phyloP scores from a whole-genome alignment of 371 early-diverging fungal genomes.

The Saksenaea oblongispora region DNA sequence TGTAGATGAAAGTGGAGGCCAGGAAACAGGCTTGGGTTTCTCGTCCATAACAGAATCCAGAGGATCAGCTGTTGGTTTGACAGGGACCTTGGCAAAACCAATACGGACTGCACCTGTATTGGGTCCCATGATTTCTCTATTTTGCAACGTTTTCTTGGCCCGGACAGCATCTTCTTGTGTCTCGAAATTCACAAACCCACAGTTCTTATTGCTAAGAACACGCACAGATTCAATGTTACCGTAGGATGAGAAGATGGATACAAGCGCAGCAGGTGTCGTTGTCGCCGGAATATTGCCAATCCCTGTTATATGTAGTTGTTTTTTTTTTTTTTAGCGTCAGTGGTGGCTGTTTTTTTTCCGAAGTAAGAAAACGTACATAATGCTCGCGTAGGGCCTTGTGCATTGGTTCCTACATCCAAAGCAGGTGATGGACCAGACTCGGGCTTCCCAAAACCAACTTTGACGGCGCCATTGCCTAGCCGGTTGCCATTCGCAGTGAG shows the following conservation, averaged over 20 bases:
- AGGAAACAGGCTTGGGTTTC: slow-evolving; percentile 1
- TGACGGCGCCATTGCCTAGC: slow-evolving; percentile 66
- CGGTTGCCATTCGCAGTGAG: slow-evolving; percentile 63
- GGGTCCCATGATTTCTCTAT: slow-evolving; percentile 80
- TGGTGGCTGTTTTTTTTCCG: neutral
- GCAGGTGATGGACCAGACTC: slow-evolving; percentile 51
- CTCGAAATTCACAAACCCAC: slow-evolving; percentile 95
- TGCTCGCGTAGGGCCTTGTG: slow-evolving; percentile 38
- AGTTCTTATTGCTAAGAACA: slow-evolving; percentile 92
- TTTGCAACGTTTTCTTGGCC: slow-evolving; percentile 85
- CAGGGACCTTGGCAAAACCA: slow-evolving; percentile 84
- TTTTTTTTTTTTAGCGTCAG: neutral
- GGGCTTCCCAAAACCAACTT: slow-evolving; percentile 90
- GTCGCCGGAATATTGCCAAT: slow-evolving; percentile 90
- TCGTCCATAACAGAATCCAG: slow-evolving; percentile 6
- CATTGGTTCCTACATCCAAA: slow-evolving; percentile 11
- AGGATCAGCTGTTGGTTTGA: slow-evolving; percentile 15
- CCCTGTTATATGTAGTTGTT: slow-evolving; percentile 58
- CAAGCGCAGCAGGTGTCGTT: slow-evolving; percentile 74
- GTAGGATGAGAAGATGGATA: slow-evolving; percentile 72
- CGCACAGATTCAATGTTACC: slow-evolving; percentile 92
- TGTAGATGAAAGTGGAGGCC: neutral
- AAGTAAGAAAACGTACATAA: slow-evolving; percentile 20
- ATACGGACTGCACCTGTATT: slow-evolving; percentile 78
- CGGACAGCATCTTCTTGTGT: slow-evolving; percentile 84